These are phyloP conservation scores for Hypoxylon cercidicola DNA, from an alignment of 495 filamentous ascomycete genomes.

Conservation along the genomic window DNA sequence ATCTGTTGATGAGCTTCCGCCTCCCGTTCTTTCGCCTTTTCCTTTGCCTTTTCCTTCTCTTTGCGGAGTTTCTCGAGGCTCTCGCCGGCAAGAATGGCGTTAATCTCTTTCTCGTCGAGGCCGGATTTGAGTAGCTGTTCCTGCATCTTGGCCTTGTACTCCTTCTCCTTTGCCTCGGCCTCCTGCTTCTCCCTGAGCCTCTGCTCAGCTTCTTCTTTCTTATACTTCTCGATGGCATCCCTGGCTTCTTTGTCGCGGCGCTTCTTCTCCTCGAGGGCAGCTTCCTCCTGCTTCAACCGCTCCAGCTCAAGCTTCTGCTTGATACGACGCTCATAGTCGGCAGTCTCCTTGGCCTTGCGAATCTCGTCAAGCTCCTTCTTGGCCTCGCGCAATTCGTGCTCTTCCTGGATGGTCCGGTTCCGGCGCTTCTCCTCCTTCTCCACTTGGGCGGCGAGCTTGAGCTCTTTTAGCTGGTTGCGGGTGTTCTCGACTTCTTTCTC, in stretches of 20 bases:
- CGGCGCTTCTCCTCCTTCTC: slow-evolving; percentile 57
- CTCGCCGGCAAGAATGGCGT: slow-evolving; percentile 62
- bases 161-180: slow-evolving; percentile 60
- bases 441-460: slow-evolving; percentile 47
- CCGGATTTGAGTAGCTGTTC: slow-evolving; percentile 62
- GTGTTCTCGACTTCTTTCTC: slow-evolving; percentile 41
- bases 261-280: slow-evolving; percentile 57
- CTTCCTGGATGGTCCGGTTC: slow-evolving; percentile 53
- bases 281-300: slow-evolving; percentile 65
- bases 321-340: slow-evolving; percentile 61
- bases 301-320: slow-evolving; percentile 65
- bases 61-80: slow-evolving; percentile 60
- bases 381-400: slow-evolving; percentile 54
- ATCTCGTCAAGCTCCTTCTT: slow-evolving; percentile 59
- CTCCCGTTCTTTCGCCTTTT: slow-evolving; percentile 33
- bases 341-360: slow-evolving; percentile 52
- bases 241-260: slow-evolving; percentile 66
- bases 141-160: slow-evolving; percentile 60
- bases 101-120: slow-evolving; percentile 62
- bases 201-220: slow-evolving; percentile 65
- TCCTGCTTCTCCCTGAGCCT: slow-evolving; percentile 55
- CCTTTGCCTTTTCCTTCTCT: slow-evolving; percentile 45
- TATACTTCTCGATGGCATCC: slow-evolving; percentile 65
- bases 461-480: slow-evolving; percentile 48
- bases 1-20: slow-evolving; percentile 29